phyloP scores from a whole-genome alignment of 2,329 filamentous ascomycete species.

The Sporothrix brasiliensis region DNA sequence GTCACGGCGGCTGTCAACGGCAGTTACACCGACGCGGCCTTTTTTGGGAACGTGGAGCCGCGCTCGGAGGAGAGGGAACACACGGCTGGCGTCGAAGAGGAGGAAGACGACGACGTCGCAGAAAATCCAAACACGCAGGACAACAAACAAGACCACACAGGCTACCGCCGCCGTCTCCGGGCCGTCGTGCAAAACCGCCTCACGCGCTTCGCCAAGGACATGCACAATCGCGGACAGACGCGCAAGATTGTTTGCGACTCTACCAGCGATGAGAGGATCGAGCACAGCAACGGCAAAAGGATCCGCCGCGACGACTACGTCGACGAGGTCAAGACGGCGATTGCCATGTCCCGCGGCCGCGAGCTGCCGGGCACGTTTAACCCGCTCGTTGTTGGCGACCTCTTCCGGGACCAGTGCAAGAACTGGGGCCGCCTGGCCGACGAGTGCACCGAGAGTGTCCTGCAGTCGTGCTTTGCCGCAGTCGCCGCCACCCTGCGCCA shows the following conservation, averaged over 20 bases:
- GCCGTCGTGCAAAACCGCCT: constrained; percentile 58
- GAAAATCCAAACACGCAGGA: neutral
- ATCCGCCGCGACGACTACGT: constrained; percentile 37
- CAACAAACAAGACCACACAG: constrained; percentile 35
- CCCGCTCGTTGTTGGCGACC: constrained; percentile 42
- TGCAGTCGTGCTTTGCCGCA: constrained; percentile 35
- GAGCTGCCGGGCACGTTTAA: constrained; percentile 46
- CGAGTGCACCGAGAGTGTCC: constrained; percentile 34
- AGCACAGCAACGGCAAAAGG: neutral
- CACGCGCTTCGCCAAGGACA: constrained; percentile 50
- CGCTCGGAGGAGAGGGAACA: neutral
- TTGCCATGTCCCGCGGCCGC: constrained; percentile 41
- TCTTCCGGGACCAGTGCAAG: constrained; percentile 43
- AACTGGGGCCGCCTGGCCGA: constrained; percentile 40
- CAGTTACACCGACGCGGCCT: constrained; percentile 37
- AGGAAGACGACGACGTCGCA: constrained; percentile 32
- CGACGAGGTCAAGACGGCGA: constrained; percentile 38
- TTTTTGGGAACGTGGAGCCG: constrained; percentile 33
- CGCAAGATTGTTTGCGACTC: constrained; percentile 41
- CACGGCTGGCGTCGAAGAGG: neutral
- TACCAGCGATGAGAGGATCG: neutral
- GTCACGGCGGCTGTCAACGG: constrained; percentile 41
- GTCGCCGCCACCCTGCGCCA: constrained; percentile 37
- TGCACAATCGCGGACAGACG: constrained; percentile 49
- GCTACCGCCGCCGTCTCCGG: constrained; percentile 53